Conservation (phyloP, 179 eudicot genomes). For the Silene noctiflora region DNA sequence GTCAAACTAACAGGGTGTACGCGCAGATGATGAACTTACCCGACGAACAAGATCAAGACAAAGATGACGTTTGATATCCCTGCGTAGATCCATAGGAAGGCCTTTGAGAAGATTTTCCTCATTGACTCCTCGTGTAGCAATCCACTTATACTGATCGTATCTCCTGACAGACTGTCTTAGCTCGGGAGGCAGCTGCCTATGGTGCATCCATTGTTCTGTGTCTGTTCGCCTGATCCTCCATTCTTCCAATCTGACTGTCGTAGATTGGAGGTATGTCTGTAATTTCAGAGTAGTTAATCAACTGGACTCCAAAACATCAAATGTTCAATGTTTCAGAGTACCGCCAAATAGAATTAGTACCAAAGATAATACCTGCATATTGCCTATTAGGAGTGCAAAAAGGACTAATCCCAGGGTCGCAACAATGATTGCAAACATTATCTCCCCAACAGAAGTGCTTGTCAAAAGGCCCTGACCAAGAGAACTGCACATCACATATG, state of each 20-base stretch:
- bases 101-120: slow-evolving; percentile 62
- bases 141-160: slow-evolving; percentile 84
- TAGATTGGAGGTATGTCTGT: slow-evolving; percentile 76
- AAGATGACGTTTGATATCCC: slow-evolving; percentile 83
- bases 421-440: slow-evolving; percentile 42
- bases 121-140: slow-evolving; percentile 77
- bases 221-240: slow-evolving; percentile 84
- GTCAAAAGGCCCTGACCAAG: slow-evolving; percentile 64
- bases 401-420: slow-evolving; percentile 61
- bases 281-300: not conserved
- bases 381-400: slow-evolving; percentile 70
- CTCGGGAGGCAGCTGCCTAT: slow-evolving; percentile 73
- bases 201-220: slow-evolving; percentile 94
- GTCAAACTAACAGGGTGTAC: not conserved
- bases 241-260: slow-evolving; percentile 73
- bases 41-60: slow-evolving; percentile 78
- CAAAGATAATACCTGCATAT: slow-evolving; percentile 58
- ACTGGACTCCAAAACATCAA: not conserved
- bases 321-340: not conserved
- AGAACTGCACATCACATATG: slow-evolving; percentile 45
- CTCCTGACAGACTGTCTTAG: slow-evolving; percentile 65
- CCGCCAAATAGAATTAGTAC: not conserved
- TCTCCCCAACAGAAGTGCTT: slow-evolving; percentile 59
- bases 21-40: slow-evolving; percentile 34
- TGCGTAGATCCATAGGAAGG: slow-evolving; percentile 65